Conservation (phyloP, 495 filamentous ascomycete species). For the Pseudomonodictys pantanalensis region DNA sequence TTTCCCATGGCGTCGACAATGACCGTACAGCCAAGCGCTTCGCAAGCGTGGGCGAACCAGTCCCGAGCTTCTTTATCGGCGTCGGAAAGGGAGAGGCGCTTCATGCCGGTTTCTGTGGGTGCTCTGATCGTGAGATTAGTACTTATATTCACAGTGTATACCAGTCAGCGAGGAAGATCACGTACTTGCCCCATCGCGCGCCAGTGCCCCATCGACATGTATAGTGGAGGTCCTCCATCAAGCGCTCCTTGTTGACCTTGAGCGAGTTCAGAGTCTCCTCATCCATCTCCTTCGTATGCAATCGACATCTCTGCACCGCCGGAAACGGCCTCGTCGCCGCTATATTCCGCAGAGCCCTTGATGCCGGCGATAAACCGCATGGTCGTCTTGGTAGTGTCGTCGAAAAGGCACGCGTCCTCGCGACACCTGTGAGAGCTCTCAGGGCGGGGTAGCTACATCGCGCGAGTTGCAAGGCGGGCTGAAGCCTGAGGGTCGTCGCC, state of each 20-base stretch:
- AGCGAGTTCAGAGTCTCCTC: constrained; percentile 43
- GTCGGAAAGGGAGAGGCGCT: constrained; percentile 64
- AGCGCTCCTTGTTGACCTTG: constrained; percentile 56
- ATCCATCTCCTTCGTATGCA: constrained; percentile 40
- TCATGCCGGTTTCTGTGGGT: constrained; percentile 63
- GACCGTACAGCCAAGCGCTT: constrained; percentile 60
- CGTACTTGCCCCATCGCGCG: constrained; percentile 63
- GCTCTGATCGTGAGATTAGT: constrained; percentile 40
- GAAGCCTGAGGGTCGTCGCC: neutral
- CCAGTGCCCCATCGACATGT: constrained; percentile 67
- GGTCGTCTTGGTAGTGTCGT: neutral
- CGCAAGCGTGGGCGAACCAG: constrained; percentile 70
- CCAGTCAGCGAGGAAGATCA: constrained; percentile 1
- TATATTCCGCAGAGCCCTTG: neutral
- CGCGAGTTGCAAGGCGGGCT: neutral
- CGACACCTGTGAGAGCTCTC: neutral
- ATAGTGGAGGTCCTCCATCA: constrained; percentile 61
- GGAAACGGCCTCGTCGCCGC: neutral
- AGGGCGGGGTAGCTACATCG: neutral
- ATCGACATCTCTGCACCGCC: constrained; percentile 10
- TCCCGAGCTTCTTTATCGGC: constrained; percentile 68
- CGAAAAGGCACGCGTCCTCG: neutral
- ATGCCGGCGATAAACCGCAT: neutral
- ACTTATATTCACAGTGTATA: neutral
- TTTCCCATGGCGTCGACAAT: constrained; percentile 66